phyloP scores from a whole-genome alignment of 345 rosid genomes.

The Cardiospermum halicacabum region DNA sequence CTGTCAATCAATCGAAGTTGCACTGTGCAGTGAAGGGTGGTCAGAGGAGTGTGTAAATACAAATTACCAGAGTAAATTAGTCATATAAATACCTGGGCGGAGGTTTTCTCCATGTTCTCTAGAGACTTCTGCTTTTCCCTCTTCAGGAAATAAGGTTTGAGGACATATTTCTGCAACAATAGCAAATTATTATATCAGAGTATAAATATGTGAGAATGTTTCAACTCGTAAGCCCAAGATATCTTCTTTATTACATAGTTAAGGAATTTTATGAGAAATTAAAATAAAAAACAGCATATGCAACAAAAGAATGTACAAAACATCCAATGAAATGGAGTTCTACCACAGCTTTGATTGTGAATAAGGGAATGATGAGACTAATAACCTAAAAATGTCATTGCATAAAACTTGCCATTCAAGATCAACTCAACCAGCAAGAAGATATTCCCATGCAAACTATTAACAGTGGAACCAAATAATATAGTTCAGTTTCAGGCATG shows the following conservation, averaged over 20 bases:
- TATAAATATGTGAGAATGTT: not conserved
- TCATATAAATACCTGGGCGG: slow-evolving; percentile 49
- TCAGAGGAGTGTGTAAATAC: slow-evolving; percentile 5
- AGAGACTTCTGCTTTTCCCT: slow-evolving; percentile 71
- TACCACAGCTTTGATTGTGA: not conserved
- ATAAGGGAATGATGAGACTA: not conserved
- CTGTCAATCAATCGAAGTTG: not conserved
- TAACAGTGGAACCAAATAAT: not conserved
- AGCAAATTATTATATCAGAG: slow-evolving; percentile 2
- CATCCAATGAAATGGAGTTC: not conserved
- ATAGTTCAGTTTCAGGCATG: not conserved
- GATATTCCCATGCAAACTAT: not conserved
- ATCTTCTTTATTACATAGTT: not conserved
- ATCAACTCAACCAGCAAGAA: not conserved
- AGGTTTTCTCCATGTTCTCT: slow-evolving; percentile 64
- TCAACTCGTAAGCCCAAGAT: not conserved
- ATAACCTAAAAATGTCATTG: not conserved
- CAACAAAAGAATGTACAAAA: not conserved
- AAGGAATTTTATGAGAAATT: not conserved
- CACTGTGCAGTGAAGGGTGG: slow-evolving; percentile 1
- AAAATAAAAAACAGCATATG: not conserved
- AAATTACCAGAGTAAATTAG: not conserved
- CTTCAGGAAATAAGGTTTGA: slow-evolving; percentile 66
- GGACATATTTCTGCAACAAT: slow-evolving; percentile 57
- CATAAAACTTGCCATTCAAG: not conserved